These are phyloP conservation scores for Rubus parviflorus DNA, from an alignment of 306 rosid genomes.

Conservation along the genomic window DNA sequence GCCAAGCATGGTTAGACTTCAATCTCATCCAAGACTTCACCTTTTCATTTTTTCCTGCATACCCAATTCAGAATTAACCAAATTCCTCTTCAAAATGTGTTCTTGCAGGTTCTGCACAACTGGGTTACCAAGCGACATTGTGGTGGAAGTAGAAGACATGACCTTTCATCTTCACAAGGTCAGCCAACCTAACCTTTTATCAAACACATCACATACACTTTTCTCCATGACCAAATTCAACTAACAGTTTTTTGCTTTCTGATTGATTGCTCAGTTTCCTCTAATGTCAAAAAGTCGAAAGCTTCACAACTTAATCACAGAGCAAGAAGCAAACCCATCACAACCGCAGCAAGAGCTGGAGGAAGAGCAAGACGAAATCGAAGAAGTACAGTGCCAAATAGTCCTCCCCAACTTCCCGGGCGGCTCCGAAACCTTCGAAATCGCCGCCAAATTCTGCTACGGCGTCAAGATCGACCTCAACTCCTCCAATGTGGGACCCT, in stretches of 20 bases:
- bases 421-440: slow-evolving; percentile 79
- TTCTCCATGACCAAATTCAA: background rate
- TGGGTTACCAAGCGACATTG: slow-evolving; percentile 96
- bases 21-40: slow-evolving; percentile 5
- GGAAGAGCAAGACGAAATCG: slow-evolving; percentile 43
- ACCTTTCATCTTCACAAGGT: slow-evolving; percentile 95
- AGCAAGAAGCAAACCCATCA: slow-evolving; percentile 58
- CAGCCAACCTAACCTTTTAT: background rate
- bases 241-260: slow-evolving; percentile 11
- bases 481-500: slow-evolving; percentile 74
- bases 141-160: slow-evolving; percentile 84
- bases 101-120: slow-evolving; percentile 86
- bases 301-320: slow-evolving; percentile 63
- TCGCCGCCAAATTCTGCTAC: slow-evolving; percentile 91
- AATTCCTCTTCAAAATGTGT: background rate
- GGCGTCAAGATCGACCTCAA: slow-evolving; percentile 82
- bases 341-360: background rate
- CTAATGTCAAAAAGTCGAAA: slow-evolving; percentile 81
- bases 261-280: slow-evolving; percentile 70
- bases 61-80: slow-evolving; percentile 3
- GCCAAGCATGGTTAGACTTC: slow-evolving; percentile 87
- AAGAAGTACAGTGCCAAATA: slow-evolving; percentile 68
- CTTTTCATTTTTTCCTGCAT: background rate
- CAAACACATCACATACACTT: background rate
- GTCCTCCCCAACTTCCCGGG: slow-evolving; percentile 72